Percentiles rank a stretch among this genome's conserved stretches.
Conservation (phyloP, 75 land plant genomes). For the Sequoia sempervirens region DNA sequence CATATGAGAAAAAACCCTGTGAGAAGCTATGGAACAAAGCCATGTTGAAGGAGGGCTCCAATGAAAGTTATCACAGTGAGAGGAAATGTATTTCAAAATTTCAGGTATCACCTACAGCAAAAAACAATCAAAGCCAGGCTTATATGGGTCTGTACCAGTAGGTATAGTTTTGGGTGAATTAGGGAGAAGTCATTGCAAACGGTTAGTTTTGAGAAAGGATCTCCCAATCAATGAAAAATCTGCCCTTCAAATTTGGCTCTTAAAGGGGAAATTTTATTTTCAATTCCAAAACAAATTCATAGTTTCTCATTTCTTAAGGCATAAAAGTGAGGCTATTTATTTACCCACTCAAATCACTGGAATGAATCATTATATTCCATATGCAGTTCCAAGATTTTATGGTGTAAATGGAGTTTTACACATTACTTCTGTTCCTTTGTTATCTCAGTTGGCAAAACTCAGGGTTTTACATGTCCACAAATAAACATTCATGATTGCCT, state of each 20-base stretch:
- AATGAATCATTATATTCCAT: neutral
- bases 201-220: neutral
- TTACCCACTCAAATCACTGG: neutral
- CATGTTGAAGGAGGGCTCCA: neutral
- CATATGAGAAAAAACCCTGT: neutral
- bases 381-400: neutral
- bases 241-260: neutral
- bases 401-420: neutral
- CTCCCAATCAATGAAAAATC: neutral
- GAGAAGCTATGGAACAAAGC: too few relatives aligned
- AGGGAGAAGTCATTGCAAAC: neutral
- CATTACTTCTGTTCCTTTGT: neutral
- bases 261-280: neutral
- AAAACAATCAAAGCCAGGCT: neutral
- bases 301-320: neutral
- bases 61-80: neutral
- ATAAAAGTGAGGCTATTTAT: neutral
- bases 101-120: neutral
- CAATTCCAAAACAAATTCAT: neutral
- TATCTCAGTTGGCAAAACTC: neutral
- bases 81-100: neutral
- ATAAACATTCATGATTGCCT: neutral
- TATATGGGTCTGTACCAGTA: neutral
- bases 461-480: neutral
- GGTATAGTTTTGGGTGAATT: neutral